Evolutionary conservation across 306 rosid genomes (phyloP).

Genomic region (Luffa acutangula): DNA sequence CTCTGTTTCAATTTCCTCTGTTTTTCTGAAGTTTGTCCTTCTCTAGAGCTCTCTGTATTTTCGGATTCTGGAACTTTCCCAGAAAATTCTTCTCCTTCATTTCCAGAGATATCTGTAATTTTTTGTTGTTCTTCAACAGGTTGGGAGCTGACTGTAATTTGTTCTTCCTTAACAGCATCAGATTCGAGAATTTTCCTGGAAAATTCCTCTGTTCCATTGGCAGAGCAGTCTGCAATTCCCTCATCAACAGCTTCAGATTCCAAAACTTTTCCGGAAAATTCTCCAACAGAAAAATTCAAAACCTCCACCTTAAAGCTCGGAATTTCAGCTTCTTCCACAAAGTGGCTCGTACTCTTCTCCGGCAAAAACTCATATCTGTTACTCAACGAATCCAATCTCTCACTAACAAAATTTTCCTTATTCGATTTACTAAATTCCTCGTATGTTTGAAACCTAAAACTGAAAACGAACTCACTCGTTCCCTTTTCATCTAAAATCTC

Average conservation of each 20-base stretch:
- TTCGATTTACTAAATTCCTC: conserved; percentile 31
- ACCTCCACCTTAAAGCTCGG: conserved; percentile 33
- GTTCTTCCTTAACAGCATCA: neutral
- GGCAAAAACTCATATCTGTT: conserved; percentile 39
- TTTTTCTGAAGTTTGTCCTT: neutral
- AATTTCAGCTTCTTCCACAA: conserved; percentile 41
- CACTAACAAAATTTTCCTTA: conserved; percentile 17
- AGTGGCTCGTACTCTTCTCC: conserved; percentile 27
- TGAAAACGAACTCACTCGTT: conserved; percentile 40
- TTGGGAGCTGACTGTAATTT: neutral
- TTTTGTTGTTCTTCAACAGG: neutral
- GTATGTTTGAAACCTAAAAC: conserved; percentile 54
- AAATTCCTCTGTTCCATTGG: neutral
- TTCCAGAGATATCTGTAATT: neutral
- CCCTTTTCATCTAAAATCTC: conserved; percentile 21
- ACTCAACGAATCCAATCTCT: conserved; percentile 8
- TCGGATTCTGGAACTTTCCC: neutral
- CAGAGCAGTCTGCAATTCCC: conserved; percentile 6
- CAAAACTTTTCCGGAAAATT: neutral
- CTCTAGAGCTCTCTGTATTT: neutral
- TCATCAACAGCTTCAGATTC: neutral
- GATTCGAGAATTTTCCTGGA: neutral
- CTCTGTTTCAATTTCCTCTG: neutral
- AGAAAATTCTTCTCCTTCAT: neutral
- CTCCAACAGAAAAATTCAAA: conserved; percentile 1